Conservation (phyloP, 306 rosid species). For the Sicyos baderoa region DNA sequence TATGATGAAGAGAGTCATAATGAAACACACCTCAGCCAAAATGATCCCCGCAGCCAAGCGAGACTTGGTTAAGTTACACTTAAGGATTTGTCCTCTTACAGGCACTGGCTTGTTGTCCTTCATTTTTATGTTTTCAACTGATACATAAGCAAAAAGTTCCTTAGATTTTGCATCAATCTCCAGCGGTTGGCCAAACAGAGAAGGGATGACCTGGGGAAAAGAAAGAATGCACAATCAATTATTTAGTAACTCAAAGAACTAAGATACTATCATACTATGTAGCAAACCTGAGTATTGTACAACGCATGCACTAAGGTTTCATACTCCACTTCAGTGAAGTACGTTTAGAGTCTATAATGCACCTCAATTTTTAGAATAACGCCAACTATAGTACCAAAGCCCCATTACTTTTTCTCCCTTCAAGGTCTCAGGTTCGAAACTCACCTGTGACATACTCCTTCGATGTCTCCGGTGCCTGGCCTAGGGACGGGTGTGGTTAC, state of each 20-base stretch:
- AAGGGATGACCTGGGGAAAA: slow-evolving; percentile 66
- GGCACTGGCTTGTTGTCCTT: slow-evolving; percentile 24
- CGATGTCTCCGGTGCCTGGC: too few relatives aligned
- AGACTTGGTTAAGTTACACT: slow-evolving; percentile 65
- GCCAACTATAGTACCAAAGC: neutral
- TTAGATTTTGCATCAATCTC: slow-evolving; percentile 29
- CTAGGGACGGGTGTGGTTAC: too few relatives aligned
- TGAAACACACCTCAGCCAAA: slow-evolving; percentile 52
- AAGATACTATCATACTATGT: too few relatives aligned
- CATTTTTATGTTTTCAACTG: slow-evolving; percentile 33
- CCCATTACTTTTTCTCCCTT: neutral
- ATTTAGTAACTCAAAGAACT: neutral
- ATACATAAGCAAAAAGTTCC: slow-evolving; percentile 49
- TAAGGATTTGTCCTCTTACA: slow-evolving; percentile 51
- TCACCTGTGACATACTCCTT: too few relatives aligned
- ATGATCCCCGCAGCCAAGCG: slow-evolving; percentile 28
- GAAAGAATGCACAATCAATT: neutral
- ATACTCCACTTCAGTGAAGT: neutral
- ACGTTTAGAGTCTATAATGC: neutral
- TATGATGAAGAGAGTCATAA: neutral
- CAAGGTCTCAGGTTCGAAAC: too few relatives aligned
- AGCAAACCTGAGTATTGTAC: neutral
- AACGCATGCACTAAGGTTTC: neutral
- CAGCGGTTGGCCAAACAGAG: slow-evolving; percentile 25
- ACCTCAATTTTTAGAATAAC: neutral